Percentiles rank a stretch among this genome's conserved stretches.
These are phyloP conservation scores for Fusarium pseudonygamai DNA, from an alignment of 2,329 filamentous ascomycete genomes.

Conservation along the genomic window DNA sequence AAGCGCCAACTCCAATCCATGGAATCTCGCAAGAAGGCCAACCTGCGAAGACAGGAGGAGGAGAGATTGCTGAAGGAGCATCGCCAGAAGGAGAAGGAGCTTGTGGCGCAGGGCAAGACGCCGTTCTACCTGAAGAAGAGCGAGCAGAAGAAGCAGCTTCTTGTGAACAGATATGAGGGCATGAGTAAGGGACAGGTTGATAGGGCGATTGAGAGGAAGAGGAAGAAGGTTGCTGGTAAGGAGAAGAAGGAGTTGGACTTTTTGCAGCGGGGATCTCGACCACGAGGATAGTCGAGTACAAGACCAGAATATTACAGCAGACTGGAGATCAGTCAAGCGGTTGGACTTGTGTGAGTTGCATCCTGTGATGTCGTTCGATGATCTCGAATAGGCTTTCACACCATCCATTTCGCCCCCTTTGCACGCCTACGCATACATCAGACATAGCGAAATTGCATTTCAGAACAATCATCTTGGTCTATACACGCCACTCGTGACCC, in stretches of 20 bases:
- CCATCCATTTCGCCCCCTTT: not conserved
- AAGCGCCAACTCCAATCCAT: conserved; percentile 80
- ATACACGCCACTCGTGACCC: not conserved
- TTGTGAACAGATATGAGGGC: conserved; percentile 80
- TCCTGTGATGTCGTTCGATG: not conserved
- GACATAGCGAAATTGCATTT: not conserved
- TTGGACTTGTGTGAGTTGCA: not conserved
- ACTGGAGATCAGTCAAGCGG: not conserved
- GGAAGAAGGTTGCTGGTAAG: conserved; percentile 88
- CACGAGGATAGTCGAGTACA: conserved; percentile 5
- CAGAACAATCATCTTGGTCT: not conserved
- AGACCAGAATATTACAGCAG: not conserved
- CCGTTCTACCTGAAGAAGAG: conserved; percentile 94
- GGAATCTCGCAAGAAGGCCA: conserved; percentile 79
- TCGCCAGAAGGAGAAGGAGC: conserved; percentile 82
- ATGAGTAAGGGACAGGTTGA: conserved; percentile 90
- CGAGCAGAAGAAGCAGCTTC: conserved; percentile 87
- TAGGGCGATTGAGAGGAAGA: conserved; percentile 82
- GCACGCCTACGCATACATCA: not conserved
- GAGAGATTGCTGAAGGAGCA: conserved; percentile 77
- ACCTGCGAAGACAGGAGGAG: conserved; percentile 74
- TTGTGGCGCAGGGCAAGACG: conserved; percentile 86
- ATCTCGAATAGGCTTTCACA: not conserved
- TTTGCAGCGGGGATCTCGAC: conserved; percentile 45
- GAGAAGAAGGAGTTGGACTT: conserved; percentile 79